Percentiles rank a stretch among this genome's conserved stretches.
Evolutionary conservation across 1,139 yeast species (phyloP).

Genomic region (Lodderomyces theae): DNA sequence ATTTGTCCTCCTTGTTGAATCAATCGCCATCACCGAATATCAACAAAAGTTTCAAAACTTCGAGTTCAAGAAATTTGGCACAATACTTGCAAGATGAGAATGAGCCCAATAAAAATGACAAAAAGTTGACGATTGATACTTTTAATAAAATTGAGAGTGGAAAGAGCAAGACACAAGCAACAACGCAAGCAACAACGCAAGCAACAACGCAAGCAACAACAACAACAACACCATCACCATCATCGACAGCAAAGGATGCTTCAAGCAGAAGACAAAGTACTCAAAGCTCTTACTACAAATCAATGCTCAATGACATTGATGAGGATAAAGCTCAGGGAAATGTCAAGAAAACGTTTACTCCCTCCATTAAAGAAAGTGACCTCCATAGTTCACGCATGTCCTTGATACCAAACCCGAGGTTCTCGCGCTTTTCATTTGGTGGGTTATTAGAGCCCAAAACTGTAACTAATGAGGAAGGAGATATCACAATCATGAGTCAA

Average conservation of each 20-base stretch:
- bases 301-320: constrained; percentile 25
- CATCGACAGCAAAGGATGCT: constrained; percentile 8
- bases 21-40: constrained; percentile 8
- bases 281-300: constrained; percentile 18
- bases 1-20: constrained; percentile 32
- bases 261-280: constrained; percentile 11
- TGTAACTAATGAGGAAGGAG: constrained; percentile 27
- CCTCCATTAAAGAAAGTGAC: constrained; percentile 4
- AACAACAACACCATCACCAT: too few species aligned
- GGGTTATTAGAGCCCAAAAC: constrained; percentile 28
- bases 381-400: constrained; percentile 6
- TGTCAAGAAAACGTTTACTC: not conserved
- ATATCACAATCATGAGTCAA: constrained; percentile 27
- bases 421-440: constrained; percentile 44
- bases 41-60: constrained; percentile 29
- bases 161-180: too few species aligned
- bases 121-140: constrained; percentile 12
- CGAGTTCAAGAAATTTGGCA: constrained; percentile 45
- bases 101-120: constrained; percentile 3
- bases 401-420: constrained; percentile 45
- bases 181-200: too few species aligned
- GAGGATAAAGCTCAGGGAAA: constrained; percentile 17
- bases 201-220: too few species aligned
- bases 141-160: constrained; percentile 12
- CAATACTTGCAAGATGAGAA: constrained; percentile 17